A percentile compares a stretch with the other conserved stretches of the same genome.
Evolutionary conservation across 345 rosid genomes (phyloP).

Genomic region (Carallia brachiata): DNA sequence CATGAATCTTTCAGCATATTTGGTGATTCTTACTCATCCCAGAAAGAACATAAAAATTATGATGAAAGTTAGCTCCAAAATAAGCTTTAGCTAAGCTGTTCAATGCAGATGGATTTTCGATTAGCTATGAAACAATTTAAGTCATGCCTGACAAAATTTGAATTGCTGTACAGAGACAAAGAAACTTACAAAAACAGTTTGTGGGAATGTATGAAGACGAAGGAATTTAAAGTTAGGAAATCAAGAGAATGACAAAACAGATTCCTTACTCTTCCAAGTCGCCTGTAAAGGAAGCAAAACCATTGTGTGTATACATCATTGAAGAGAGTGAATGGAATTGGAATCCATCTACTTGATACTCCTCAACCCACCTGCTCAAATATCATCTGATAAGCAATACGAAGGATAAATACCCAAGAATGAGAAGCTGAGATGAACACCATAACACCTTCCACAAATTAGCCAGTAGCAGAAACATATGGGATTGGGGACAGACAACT

Average conservation of each 20-base stretch:
- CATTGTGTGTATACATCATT: slow-evolving; percentile 91
- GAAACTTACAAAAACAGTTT: not conserved
- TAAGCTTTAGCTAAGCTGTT: not conserved
- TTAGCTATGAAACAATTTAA: not conserved
- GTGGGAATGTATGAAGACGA: not conserved
- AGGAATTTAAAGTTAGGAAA: too few species aligned
- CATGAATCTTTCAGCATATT: not conserved
- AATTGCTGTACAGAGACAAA: not conserved
- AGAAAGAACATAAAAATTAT: not conserved
- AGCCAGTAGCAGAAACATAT: not conserved
- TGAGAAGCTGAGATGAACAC: not conserved
- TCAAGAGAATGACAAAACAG: not conserved
- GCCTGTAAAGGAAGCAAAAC: slow-evolving; percentile 81
- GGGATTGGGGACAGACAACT: not conserved
- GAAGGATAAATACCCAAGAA: slow-evolving; percentile 18
- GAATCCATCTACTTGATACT: slow-evolving; percentile 91
- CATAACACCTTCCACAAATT: slow-evolving; percentile 2
- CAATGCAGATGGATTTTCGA: not conserved
- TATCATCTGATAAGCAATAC: slow-evolving; percentile 25
- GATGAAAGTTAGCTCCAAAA: not conserved
- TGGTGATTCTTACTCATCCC: not conserved
- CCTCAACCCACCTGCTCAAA: slow-evolving; percentile 84
- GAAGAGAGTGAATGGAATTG: slow-evolving; percentile 95
- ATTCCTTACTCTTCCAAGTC: slow-evolving; percentile 66
- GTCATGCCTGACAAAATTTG: not conserved